These are phyloP conservation scores for Phytophthora sp. DNA, from an alignment of 352 stramenopile genomes.

Conservation along the genomic window DNA sequence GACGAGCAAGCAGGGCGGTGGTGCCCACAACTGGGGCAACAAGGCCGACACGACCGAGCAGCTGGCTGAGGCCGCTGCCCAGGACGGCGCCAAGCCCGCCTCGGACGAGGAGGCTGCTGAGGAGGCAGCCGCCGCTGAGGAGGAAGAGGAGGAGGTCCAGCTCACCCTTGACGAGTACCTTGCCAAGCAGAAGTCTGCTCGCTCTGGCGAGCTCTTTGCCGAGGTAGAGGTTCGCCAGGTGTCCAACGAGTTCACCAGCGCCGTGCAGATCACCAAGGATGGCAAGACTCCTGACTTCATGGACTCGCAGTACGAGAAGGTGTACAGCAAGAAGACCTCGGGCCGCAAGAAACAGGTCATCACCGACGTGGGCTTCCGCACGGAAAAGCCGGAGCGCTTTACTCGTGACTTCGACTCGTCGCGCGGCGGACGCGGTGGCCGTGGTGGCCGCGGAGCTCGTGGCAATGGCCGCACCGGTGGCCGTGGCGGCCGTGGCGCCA, in stretches of 20 bases:
- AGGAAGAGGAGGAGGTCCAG: constrained; percentile 88
- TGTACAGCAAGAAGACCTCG: constrained; percentile 96
- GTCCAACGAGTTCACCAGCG: constrained; percentile 88
- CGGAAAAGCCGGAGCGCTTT: constrained; percentile 69
- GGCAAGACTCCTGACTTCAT: constrained; percentile 91
- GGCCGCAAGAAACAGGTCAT: constrained; percentile 93
- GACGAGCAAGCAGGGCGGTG: constrained; percentile 94
- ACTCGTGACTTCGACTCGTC: constrained; percentile 66
- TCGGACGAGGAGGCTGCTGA: constrained; percentile 61
- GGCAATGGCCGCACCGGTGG: constrained; percentile 50
- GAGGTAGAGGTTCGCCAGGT: constrained; percentile 87
- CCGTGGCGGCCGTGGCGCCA: constrained; percentile 40
- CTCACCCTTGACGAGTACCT: constrained; percentile 85
- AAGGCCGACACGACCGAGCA: constrained; percentile 92
- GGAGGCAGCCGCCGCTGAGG: constrained; percentile 55
- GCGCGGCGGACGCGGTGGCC: constrained; percentile 58
- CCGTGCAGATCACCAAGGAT: constrained; percentile 81
- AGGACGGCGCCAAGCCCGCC: constrained; percentile 59
- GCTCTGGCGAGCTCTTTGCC: constrained; percentile 80
- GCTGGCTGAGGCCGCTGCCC: constrained; percentile 54
- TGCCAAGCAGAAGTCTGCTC: constrained; percentile 80
- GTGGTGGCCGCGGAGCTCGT: constrained; percentile 63
- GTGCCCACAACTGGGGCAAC: constrained; percentile 97
- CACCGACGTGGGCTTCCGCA: constrained; percentile 87
- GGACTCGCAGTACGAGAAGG: constrained; percentile 90